Evolutionary conservation across 306 rosid genomes (phyloP).

Genomic region (Prunus mira): DNA sequence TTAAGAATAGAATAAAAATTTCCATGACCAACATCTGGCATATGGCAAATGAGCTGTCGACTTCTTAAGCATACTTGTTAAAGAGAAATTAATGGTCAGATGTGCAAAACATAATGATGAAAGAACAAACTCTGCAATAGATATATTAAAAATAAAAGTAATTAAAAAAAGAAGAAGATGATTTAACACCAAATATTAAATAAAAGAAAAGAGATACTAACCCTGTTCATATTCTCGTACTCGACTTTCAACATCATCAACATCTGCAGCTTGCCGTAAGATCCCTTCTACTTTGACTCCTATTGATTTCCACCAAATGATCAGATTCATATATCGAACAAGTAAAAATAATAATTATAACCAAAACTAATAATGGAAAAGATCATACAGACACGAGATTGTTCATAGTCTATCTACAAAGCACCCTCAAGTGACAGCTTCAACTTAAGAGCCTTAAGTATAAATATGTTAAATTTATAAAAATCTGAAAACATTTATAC

Average conservation of each 20-base stretch:
- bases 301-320: constrained; percentile 23
- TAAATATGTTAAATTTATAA: neutral
- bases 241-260: constrained; percentile 88
- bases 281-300: constrained; percentile 92
- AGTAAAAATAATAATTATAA: neutral
- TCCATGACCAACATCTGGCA: too few relatives aligned
- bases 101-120: constrained; percentile 6
- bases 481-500: neutral
- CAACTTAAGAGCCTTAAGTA: neutral
- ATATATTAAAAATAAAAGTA: constrained; percentile 8
- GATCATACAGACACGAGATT: neutral
- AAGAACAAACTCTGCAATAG: neutral
- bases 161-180: neutral
- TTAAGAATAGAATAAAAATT: too few relatives aligned
- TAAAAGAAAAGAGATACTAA: constrained; percentile 26
- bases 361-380: constrained; percentile 16
- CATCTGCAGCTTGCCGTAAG: constrained; percentile 97
- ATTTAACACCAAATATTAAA: constrained; percentile 4
- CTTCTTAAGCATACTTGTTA: too few relatives aligned
- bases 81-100: constrained; percentile 12
- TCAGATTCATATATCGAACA: constrained; percentile 28
- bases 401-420: neutral
- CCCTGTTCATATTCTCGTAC: constrained; percentile 90
- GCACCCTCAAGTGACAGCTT: neutral
- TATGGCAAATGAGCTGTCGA: too few relatives aligned